Percentiles rank a stretch among this genome's conserved stretches.
These are phyloP conservation scores for Eucalyptus paniculata DNA, from an alignment of 345 rosid species.

Conservation along the genomic window DNA sequence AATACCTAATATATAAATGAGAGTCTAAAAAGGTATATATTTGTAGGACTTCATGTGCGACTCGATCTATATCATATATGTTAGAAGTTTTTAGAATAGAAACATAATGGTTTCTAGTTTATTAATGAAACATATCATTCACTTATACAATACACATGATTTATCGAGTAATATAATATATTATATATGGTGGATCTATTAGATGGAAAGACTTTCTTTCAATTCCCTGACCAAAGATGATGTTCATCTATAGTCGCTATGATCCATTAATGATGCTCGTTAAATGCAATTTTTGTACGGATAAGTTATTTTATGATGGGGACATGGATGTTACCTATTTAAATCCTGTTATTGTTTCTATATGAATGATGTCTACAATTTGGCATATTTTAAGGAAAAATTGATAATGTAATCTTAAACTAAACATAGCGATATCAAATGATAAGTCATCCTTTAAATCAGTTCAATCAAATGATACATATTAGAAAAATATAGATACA, in stretches of 20 bases:
- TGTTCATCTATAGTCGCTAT: not conserved
- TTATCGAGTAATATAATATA: not conserved
- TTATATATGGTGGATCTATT: not conserved
- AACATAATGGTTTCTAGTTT: not conserved
- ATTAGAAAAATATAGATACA: not conserved
- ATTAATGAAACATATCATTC: not conserved
- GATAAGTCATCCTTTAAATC: not conserved
- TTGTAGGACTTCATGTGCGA: rapidly evolving
- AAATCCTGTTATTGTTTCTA: not conserved
- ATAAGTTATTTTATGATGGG: not conserved
- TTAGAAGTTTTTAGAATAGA: not conserved
- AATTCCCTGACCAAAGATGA: not conserved
- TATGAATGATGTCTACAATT: not conserved
- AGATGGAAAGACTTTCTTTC: not conserved
- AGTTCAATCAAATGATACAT: not conserved
- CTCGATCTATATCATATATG: not conserved
- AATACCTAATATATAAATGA: not conserved
- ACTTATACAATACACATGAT: not conserved
- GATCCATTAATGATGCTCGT: not conserved
- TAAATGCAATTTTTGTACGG: not conserved
- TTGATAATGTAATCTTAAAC: not conserved
- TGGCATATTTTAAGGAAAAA: not conserved
- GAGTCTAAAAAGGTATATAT: not conserved
- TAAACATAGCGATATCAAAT: not conserved
- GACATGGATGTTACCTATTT: not conserved